Percentiles rank a stretch among this genome's conserved stretches.
These are phyloP conservation scores for Russula foetens DNA, from an alignment of 768 basidiomycete genomes.

Conservation along the genomic window DNA sequence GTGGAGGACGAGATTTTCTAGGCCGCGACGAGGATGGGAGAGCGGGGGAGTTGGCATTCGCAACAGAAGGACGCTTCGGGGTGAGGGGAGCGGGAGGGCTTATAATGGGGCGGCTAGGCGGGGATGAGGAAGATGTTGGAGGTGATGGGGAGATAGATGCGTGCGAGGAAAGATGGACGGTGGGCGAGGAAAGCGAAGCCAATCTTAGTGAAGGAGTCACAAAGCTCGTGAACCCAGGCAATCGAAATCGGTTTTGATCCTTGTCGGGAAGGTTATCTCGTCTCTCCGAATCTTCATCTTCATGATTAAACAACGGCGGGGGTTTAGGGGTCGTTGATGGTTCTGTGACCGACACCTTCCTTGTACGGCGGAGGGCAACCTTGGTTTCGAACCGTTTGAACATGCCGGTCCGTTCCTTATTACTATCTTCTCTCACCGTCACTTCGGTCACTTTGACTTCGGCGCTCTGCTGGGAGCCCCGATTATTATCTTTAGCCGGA, in stretches of 20 bases:
- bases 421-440: background rate
- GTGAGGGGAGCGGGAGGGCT: constrained; percentile 29
- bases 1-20: constrained; percentile 22
- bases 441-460: constrained; percentile 3
- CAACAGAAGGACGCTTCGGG: constrained; percentile 15
- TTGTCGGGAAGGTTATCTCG: background rate
- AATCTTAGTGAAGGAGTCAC: constrained; percentile 57
- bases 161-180: constrained; percentile 56
- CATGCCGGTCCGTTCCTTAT: constrained; percentile 30
- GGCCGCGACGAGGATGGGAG: constrained; percentile 21
- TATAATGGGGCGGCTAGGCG: constrained; percentile 39
- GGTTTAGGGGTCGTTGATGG: constrained; percentile 32
- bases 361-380: constrained; percentile 30
- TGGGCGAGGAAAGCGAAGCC: constrained; percentile 70
- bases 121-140: constrained; percentile 36
- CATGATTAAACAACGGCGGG: constrained; percentile 19
- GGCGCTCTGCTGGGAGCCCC: background rate
- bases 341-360: constrained; percentile 32
- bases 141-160: constrained; percentile 45
- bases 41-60: constrained; percentile 19
- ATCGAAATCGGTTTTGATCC: constrained; percentile 27
- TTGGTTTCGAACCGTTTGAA: constrained; percentile 33
- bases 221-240: constrained; percentile 51
- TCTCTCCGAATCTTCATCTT: background rate
- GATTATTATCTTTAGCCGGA: constrained; percentile 23